These are phyloP conservation scores for Calamus simplicifolius DNA, from an alignment of 176 grass and related monocot species.

Conservation along the genomic window DNA sequence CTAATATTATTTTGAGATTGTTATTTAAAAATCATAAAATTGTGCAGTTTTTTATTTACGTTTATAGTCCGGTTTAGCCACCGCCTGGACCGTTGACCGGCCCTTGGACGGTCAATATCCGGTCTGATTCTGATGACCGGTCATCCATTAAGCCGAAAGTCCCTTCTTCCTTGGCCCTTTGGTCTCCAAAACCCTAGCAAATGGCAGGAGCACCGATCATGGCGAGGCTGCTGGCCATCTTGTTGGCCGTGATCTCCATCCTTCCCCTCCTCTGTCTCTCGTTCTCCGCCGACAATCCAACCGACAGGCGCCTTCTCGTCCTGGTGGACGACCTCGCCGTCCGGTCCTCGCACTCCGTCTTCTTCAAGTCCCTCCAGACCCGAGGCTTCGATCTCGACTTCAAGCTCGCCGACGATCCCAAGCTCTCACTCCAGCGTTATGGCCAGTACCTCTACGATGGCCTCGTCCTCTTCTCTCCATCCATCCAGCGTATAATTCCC, in stretches of 20 bases:
- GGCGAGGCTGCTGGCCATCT: constrained; percentile 22
- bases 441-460: constrained; percentile 89
- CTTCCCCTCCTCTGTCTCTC: background rate
- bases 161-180: no score
- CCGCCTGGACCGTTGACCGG: no score
- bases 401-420: constrained; percentile 70
- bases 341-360: constrained; percentile 74
- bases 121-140: no score
- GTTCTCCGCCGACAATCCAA: constrained; percentile 28
- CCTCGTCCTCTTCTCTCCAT: constrained; percentile 76
- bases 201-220: constrained; percentile 15
- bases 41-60: no score
- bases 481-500: constrained; percentile 33
- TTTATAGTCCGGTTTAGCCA: no score
- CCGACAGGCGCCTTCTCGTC: constrained; percentile 57
- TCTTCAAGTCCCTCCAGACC: constrained; percentile 67
- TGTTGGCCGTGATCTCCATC: constrained; percentile 10
- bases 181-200: constrained; percentile 25
- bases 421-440: constrained; percentile 70
- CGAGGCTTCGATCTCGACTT: constrained; percentile 77
- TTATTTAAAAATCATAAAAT: no score
- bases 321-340: constrained; percentile 75
- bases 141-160: no score
- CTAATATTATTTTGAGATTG: no score
- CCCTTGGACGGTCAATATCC: no score